Evolutionary conservation across 1,139 yeast species (phyloP).

Genomic region (Lodderomyces parapsilosis): DNA sequence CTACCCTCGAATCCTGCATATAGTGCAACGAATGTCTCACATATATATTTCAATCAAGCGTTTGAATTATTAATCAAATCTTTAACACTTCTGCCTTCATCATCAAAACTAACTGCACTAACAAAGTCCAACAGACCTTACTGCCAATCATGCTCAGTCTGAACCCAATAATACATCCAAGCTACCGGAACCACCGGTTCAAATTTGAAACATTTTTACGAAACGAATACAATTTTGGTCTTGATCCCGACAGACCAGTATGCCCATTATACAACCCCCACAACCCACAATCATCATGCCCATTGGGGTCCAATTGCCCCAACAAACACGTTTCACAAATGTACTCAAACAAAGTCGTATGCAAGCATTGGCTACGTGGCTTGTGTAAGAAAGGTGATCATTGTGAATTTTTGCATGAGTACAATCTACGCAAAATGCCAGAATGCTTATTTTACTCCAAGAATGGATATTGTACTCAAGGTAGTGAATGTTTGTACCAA

Average conservation of each 20-base stretch:
- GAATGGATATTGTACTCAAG: slow-evolving; percentile 91
- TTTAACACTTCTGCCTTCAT: neutral
- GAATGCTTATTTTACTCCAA: slow-evolving; percentile 87
- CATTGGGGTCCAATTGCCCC: slow-evolving; percentile 81
- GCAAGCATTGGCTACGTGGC: slow-evolving; percentile 98
- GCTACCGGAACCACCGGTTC: slow-evolving; percentile 48
- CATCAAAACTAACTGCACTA: too few species aligned
- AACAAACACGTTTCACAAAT: slow-evolving; percentile 84
- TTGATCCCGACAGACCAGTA: slow-evolving; percentile 87
- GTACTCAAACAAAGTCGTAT: slow-evolving; percentile 80
- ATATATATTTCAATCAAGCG: neutral
- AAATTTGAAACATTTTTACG: slow-evolving; percentile 83
- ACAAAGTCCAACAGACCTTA: too few species aligned
- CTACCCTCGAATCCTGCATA: neutral
- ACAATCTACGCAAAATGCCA: slow-evolving; percentile 92
- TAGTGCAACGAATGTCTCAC: neutral
- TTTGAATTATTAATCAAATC: neutral
- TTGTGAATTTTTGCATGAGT: slow-evolving; percentile 95
- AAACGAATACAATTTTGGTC: slow-evolving; percentile 76
- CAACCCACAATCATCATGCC: slow-evolving; percentile 65
- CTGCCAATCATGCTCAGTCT: slow-evolving; percentile 12
- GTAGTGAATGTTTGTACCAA: slow-evolving; percentile 89
- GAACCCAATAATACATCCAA: slow-evolving; percentile 45
- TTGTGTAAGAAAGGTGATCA: slow-evolving; percentile 95
- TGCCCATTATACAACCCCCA: slow-evolving; percentile 72